phyloP scores from a whole-genome alignment of 1,284 basidiomycete genomes.

The Melampsora larici-populina region DNA sequence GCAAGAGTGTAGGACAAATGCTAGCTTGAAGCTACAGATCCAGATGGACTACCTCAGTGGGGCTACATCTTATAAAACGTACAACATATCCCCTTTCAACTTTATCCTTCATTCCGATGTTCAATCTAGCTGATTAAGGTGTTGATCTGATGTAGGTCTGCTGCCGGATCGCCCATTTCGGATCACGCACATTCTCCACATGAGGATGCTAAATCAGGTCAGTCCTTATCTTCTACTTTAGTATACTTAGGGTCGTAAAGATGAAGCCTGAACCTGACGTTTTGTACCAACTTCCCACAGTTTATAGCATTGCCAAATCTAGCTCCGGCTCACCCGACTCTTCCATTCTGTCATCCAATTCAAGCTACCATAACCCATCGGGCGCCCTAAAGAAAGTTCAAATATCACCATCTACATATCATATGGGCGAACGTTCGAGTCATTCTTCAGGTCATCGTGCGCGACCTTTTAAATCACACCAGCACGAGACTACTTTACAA shows the following conservation, averaged over 20 bases:
- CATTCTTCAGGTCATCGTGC: background rate
- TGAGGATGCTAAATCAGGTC: too few species aligned
- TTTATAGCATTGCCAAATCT: too few species aligned
- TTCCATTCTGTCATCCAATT: background rate
- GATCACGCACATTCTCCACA: too few species aligned
- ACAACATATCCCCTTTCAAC: background rate
- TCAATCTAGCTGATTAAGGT: background rate
- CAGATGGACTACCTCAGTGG: conserved; percentile 32
- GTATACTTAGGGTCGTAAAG: too few species aligned
- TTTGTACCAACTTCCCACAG: too few species aligned
- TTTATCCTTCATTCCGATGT: background rate
- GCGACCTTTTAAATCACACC: background rate
- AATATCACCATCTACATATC: too few species aligned
- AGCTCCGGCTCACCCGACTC: background rate
- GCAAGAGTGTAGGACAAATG: conserved; percentile 35
- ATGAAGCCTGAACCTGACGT: too few species aligned
- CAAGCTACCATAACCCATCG: too few species aligned
- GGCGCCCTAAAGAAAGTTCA: too few species aligned
- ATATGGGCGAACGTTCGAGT: background rate
- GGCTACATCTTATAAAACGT: conserved; percentile 28
- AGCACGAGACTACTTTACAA: conserved; percentile 13
- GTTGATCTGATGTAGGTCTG: background rate
- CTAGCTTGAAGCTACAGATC: conserved; percentile 32
- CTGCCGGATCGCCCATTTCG: too few species aligned
- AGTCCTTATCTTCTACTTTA: too few species aligned